Evolutionary conservation across 306 rosid species (phyloP).

Genomic region (Vicia faba): DNA sequence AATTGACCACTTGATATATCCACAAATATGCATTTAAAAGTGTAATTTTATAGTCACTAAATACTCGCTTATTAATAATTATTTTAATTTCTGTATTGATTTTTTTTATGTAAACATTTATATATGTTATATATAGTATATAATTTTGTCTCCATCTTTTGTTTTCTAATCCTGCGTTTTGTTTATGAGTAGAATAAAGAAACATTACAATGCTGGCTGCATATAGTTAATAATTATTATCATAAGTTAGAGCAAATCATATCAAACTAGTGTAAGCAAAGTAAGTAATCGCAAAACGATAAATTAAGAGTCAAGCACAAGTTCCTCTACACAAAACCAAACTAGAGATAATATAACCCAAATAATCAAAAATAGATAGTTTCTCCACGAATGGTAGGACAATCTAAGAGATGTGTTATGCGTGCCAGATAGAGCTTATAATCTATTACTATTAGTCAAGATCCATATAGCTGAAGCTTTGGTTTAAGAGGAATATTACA

Average conservation of each 20-base stretch:
- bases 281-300: constrained; percentile 51
- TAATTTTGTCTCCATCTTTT: no score
- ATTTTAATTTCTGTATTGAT: no score
- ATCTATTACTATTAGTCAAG: neutral
- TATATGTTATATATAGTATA: no score
- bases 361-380: no score
- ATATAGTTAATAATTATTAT: neutral
- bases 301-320: constrained; percentile 46
- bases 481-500: neutral
- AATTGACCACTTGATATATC: no score
- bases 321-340: constrained; percentile 24
- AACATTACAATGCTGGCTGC: neutral
- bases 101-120: no score
- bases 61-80: no score
- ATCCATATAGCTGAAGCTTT: constrained; percentile 6
- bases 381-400: neutral
- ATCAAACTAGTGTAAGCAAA: neutral
- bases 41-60: no score
- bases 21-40: no score
- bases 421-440: neutral
- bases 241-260: neutral
- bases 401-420: neutral
- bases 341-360: neutral
- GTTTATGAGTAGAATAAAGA: neutral
- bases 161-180: no score